Evolutionary conservation across 495 filamentous ascomycete genomes (phyloP).

Genomic region (Cercophora sp.): DNA sequence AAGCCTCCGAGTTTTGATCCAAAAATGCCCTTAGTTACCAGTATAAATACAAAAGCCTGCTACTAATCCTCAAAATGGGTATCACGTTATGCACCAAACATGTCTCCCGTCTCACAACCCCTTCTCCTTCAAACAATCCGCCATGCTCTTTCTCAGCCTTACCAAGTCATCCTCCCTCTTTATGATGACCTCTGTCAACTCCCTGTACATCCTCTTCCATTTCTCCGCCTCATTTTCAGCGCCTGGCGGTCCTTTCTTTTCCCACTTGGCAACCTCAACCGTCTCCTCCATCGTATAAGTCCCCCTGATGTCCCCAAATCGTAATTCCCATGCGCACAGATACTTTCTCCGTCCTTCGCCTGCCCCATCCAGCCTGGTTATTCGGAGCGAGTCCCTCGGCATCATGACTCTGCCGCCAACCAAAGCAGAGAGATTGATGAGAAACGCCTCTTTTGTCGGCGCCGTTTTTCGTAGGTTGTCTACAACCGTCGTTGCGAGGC

Average conservation of each 20-base stretch:
- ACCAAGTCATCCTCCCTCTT: conserved; percentile 29
- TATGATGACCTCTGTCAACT: conserved; percentile 27
- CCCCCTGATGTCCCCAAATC: conserved; percentile 41
- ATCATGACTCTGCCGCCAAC: conserved; percentile 45
- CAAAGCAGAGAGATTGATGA: conserved; percentile 51
- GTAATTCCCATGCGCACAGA: conserved; percentile 42
- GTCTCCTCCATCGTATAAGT: conserved; percentile 46
- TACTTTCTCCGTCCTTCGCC: conserved; percentile 35
- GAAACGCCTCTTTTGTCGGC: conserved; percentile 42
- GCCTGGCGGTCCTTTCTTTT: conserved; percentile 15
- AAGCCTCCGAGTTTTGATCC: no score
- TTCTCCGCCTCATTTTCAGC: conserved; percentile 10
- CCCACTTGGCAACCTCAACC: conserved; percentile 36
- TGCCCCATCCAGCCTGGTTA: conserved; percentile 29
- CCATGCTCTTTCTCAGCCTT: conserved; percentile 21
- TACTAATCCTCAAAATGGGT: no score
- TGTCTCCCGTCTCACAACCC: not conserved
- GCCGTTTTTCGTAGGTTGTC: conserved; percentile 41
- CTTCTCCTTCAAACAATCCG: conserved; percentile 17
- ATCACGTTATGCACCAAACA: no score
- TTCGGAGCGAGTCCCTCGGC: conserved; percentile 27
- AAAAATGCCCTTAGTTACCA: no score
- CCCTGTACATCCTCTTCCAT: conserved; percentile 38
- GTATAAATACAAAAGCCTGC: no score
- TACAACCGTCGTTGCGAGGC: conserved; percentile 42